A percentile compares a stretch with the other conserved stretches of the same genome.
phyloP scores from a whole-genome alignment of 176 grass and related monocot species.

The Aegilops umbellulata region DNA sequence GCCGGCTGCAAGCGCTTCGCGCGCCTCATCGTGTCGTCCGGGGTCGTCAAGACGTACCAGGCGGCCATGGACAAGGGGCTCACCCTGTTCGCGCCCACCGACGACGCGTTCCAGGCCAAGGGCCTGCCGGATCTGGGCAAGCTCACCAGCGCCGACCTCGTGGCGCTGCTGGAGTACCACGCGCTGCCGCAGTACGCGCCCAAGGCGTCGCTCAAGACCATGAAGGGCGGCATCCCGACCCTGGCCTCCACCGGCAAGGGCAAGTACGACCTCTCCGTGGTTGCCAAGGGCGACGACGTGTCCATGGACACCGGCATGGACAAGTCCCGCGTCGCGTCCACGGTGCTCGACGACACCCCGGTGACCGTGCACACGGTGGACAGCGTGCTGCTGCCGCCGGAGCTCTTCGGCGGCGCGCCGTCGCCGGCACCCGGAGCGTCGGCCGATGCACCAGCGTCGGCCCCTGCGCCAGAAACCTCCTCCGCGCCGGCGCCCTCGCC shows the following conservation, averaged over 20 bases:
- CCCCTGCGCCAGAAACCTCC: conserved; percentile 26
- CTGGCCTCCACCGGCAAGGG: conserved; percentile 70
- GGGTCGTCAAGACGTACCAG: conserved; percentile 81
- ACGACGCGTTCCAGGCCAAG: conserved; percentile 85
- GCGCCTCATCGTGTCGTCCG: conserved; percentile 62
- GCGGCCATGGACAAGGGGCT: conserved; percentile 86
- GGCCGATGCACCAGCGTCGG: conserved; percentile 4
- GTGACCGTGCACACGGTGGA: conserved; percentile 76
- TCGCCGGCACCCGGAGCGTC: conserved; percentile 40
- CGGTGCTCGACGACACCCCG: conserved; percentile 77
- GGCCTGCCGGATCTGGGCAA: conserved; percentile 68
- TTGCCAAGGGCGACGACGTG: conserved; percentile 75
- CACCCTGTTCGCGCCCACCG: conserved; percentile 87
- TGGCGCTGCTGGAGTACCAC: conserved; percentile 90
- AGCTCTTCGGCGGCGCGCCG: conserved; percentile 67
- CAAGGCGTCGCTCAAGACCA: conserved; percentile 86
- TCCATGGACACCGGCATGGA: conserved; percentile 76
- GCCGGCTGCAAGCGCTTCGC: conserved; percentile 96
- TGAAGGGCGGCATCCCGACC: conserved; percentile 54
- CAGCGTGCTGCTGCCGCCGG: conserved; percentile 57
- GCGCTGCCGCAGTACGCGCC: conserved; percentile 83
- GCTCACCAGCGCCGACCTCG: conserved; percentile 73
- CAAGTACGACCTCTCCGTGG: conserved; percentile 81
- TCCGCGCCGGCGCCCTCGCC: conserved; percentile 42
- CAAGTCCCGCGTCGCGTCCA: conserved; percentile 83